Evolutionary conservation across 441 rosid species (phyloP).

Genomic region (Rhodomyrtus psidioides): DNA sequence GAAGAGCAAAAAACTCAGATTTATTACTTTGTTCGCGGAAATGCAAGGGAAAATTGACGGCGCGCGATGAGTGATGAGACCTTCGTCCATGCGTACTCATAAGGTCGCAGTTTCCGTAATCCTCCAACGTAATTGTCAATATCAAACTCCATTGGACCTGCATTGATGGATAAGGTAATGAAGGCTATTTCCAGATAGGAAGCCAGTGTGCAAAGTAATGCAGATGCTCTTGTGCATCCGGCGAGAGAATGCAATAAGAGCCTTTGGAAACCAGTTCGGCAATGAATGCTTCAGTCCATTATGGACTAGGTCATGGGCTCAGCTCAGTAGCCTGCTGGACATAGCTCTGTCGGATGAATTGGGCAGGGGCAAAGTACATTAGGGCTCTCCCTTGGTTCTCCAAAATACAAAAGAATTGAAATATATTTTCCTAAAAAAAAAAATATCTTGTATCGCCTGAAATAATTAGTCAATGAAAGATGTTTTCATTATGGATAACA

Average conservation of each 20-base stretch:
- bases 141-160: conserved; percentile 22
- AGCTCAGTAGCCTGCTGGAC: not conserved
- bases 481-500: no score
- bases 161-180: not conserved
- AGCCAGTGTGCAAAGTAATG: not conserved
- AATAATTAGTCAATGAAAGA: no score
- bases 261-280: not conserved
- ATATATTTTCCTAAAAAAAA: no score
- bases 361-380: no score
- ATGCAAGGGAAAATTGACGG: not conserved
- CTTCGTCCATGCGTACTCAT: conserved; percentile 19
- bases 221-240: not conserved
- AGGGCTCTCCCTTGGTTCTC: no score
- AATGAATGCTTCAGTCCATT: no score
- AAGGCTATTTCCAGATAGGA: not conserved
- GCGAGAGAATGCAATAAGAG: not conserved
- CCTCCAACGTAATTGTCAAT: conserved; percentile 6
- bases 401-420: no score
- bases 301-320: not conserved
- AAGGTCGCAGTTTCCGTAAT: not conserved
- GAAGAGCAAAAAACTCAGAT: not conserved
- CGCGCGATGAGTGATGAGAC: not conserved
- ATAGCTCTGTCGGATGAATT: not conserved
- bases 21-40: not conserved
- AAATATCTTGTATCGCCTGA: no score